A percentile compares a stretch with the other conserved stretches of the same genome.
Conservation (phyloP, 306 rosid genomes). For the Geum urbanum region DNA sequence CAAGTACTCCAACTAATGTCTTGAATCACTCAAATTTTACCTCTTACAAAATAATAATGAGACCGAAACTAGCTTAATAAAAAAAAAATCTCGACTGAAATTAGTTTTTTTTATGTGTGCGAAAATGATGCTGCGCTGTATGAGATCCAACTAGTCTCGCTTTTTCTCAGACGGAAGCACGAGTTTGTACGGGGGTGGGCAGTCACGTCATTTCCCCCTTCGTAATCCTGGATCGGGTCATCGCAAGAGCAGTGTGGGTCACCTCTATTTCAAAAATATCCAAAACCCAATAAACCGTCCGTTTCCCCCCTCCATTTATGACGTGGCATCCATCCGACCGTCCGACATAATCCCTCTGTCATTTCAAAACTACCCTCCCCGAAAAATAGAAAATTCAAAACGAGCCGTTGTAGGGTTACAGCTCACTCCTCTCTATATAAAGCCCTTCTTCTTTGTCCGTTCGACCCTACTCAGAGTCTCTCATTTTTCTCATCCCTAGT, state of each 20-base stretch:
- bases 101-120: too few species aligned
- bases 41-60: too few species aligned
- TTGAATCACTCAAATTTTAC: too few species aligned
- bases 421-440: conserved; percentile 20
- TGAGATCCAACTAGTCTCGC: conserved; percentile 4
- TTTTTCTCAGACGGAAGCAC: background rate
- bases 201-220: background rate
- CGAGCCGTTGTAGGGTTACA: conserved; percentile 25
- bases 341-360: background rate
- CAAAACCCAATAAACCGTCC: background rate
- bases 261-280: conserved; percentile 9
- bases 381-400: background rate
- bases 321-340: conserved; percentile 5
- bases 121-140: too few species aligned
- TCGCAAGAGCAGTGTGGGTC: background rate
- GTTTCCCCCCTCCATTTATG: background rate
- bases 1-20: too few species aligned
- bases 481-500: background rate
- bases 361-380: background rate
- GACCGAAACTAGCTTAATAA: too few species aligned
- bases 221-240: background rate
- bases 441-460: background rate
- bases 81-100: too few species aligned
- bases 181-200: background rate
- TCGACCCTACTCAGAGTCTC: background rate